Base-by-base conservation (phyloP, 305 asterid genomes). In the Fraxinus sp. region DNA sequence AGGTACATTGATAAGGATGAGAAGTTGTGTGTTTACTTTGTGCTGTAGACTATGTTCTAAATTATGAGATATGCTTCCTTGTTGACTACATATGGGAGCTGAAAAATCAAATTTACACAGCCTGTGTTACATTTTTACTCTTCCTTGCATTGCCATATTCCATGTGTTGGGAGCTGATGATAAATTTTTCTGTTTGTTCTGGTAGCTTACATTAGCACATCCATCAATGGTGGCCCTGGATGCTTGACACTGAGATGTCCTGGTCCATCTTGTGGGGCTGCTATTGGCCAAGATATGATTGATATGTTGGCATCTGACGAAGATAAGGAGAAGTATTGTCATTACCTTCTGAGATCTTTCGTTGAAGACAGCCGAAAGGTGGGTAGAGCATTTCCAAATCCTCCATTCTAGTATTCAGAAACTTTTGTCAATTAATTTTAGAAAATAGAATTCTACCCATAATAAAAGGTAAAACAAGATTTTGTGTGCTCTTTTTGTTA, bases 171-270 rank as follows among this genome's bases (percentile, higher is more conserved):
- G 35, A 39, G 74, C 75, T 20, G 41, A 71, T 18, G 79, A 35
- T 66, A 6, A 72, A 37, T 3, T 33, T 76, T 78, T 70, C 11
- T 88, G 62, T 78, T 79, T 90, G 68, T 81, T 80, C 35, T 89
- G 86, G 71, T 88, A 95, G 98, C 94, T 88, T 95, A 95, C 87
- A 89, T 95, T 80, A 90, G 92, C 87, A 91, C 98, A 77, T 88
- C 97, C 86, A 91, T 95, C 86, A 89, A 90, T 75, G 97, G 91
- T 85, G 98, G 98, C 76, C 98, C 97, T 77, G 98, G 98, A 68
- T 92, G 98, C 89, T 92, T 95, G 90, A 88, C 82, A 77, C 83
- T 93, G 89, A 91, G 95, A 87, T 95, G 98, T 82, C 98, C 98
- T 59, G 95, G 91, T 82, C 98, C 97, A 46, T 88, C 95, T 14